Percentiles rank a stretch among this genome's conserved stretches.
phyloP scores from a whole-genome alignment of 805 yeast species.

The Saccharomyces cerevisiae region DNA sequence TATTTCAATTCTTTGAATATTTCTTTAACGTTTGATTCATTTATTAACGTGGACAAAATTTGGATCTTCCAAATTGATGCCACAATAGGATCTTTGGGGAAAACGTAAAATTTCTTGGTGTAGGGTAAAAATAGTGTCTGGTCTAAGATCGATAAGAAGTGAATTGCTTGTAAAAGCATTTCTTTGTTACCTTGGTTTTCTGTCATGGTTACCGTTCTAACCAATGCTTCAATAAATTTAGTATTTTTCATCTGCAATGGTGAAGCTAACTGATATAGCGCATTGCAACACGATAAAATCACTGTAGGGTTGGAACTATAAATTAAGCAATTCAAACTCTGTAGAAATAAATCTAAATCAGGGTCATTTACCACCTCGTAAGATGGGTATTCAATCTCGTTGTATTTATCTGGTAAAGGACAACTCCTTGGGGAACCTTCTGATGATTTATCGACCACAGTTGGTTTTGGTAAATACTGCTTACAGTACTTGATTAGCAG shows the following conservation, averaged over 20 bases:
- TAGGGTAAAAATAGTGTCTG: constrained; percentile 31
- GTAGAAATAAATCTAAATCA: constrained; percentile 51
- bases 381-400: constrained; percentile 32
- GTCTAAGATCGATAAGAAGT: constrained; percentile 28
- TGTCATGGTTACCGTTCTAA: constrained; percentile 34
- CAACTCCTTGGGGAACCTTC: constrained; percentile 12
- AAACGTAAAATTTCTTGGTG: constrained; percentile 44
- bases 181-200: constrained; percentile 29
- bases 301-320: constrained; percentile 52
- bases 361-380: constrained; percentile 41
- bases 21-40: constrained; percentile 41
- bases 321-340: constrained; percentile 38
- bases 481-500: constrained; percentile 61
- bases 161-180: constrained; percentile 42
- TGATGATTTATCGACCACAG: constrained; percentile 30
- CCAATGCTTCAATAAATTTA: constrained; percentile 43
- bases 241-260: constrained; percentile 42
- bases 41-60: constrained; percentile 52
- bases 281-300: constrained; percentile 49
- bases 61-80: constrained; percentile 47
- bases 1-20: constrained; percentile 59
- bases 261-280: constrained; percentile 51
- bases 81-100: constrained; percentile 43
- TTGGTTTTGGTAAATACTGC: constrained; percentile 49
- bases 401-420: constrained; percentile 39